Evolutionary conservation across 495 filamentous ascomycete species (phyloP).

Genomic region (Penicillium desertorum): DNA sequence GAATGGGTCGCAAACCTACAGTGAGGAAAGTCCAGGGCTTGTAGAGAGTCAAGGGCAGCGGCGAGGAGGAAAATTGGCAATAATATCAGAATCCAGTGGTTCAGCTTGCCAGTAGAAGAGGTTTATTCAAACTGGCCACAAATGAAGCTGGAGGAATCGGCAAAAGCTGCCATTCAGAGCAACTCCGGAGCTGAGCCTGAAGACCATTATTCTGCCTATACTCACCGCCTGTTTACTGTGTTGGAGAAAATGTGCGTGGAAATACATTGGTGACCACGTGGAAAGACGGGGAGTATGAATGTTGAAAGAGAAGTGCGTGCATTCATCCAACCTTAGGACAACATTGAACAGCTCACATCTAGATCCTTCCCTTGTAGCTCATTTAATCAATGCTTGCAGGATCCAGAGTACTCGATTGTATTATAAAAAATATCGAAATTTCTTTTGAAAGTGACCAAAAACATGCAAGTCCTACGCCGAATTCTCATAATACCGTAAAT

Average conservation of each 20-base stretch:
- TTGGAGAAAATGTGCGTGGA: neutral
- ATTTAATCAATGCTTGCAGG: neutral
- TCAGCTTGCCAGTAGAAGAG: neutral
- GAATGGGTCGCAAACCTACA: conserved; percentile 6
- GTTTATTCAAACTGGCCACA: neutral
- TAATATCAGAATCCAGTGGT: neutral
- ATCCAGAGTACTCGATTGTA: conserved; percentile 15
- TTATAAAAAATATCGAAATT: conserved; percentile 9
- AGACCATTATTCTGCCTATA: conserved; percentile 8
- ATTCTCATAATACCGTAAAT: conserved; percentile 16
- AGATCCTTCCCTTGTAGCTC: neutral
- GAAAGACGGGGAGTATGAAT: neutral
- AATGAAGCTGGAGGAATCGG: neutral
- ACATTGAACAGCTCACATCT: neutral
- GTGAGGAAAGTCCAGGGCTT: neutral
- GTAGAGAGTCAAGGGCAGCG: neutral
- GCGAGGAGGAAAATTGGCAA: neutral
- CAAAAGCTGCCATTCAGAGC: conserved; percentile 1
- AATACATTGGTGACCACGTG: neutral
- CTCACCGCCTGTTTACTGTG: conserved; percentile 9
- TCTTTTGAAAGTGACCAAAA: conserved; percentile 5
- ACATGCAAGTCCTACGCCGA: conserved; percentile 10
- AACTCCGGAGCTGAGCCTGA: conserved; percentile 7
- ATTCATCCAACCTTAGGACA: neutral
- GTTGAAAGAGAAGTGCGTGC: neutral